These are phyloP conservation scores for Astragalus membranaceus DNA, from an alignment of 306 rosid species.

Conservation along the genomic window DNA sequence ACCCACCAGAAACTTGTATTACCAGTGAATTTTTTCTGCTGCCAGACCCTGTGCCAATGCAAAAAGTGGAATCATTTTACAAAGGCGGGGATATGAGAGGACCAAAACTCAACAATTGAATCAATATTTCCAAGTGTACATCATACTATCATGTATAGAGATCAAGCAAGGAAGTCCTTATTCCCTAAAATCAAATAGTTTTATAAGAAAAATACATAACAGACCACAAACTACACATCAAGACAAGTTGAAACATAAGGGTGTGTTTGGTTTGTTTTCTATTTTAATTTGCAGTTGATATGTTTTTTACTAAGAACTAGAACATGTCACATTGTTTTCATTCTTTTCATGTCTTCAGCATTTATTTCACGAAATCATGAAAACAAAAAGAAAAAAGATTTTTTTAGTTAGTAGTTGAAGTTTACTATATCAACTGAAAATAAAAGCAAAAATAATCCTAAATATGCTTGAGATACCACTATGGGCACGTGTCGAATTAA, in stretches of 20 bases:
- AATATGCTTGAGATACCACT: background rate
- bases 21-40: background rate
- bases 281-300: background rate
- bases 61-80: background rate
- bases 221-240: background rate
- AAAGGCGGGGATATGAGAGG: background rate
- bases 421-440: background rate
- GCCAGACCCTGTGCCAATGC: background rate
- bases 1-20: background rate
- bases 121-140: background rate
- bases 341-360: background rate
- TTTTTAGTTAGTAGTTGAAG: background rate
- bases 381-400: background rate
- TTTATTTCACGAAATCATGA: background rate
- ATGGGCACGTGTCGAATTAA: background rate
- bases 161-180: background rate
- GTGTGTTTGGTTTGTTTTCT: background rate
- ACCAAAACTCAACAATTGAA: background rate
- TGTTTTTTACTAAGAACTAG: background rate
- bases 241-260: background rate
- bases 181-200: too few relatives aligned
- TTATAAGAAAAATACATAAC: background rate
- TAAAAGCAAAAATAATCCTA: background rate
- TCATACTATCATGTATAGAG: background rate
- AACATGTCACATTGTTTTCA: background rate